Percentiles rank a stretch among this genome's conserved stretches.
Conservation (phyloP, 2,329 filamentous ascomycete genomes). For the Penicillium digitatum region DNA sequence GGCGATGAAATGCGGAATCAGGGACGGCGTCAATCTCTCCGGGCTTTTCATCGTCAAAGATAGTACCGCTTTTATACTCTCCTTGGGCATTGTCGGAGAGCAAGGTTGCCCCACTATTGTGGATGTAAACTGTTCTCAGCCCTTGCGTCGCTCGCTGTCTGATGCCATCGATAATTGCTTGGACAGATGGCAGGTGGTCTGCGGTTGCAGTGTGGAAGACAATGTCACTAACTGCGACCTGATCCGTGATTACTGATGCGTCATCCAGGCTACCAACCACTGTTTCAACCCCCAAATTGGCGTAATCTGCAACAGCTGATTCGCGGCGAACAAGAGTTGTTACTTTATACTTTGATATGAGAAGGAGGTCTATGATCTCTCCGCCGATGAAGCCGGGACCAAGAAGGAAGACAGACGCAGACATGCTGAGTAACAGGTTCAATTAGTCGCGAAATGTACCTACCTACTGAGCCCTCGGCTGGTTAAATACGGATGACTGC, state of each 20-base stretch:
- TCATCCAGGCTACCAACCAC: conserved; percentile 1
- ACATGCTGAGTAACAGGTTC: background rate
- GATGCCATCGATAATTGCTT: conserved; percentile 47
- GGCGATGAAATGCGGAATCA: background rate
- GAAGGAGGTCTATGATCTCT: conserved; percentile 46
- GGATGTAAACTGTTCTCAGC: conserved; percentile 47
- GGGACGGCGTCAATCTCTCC: background rate
- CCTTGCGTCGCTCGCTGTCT: conserved; percentile 36
- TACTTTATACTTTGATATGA: conserved; percentile 42
- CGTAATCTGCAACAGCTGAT: conserved; percentile 32
- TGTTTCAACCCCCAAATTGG: conserved; percentile 34
- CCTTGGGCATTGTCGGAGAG: background rate
- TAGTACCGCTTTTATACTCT: background rate
- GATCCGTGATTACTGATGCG: conserved; percentile 11
- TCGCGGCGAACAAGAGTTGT: conserved; percentile 41
- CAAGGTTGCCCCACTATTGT: conserved; percentile 28
- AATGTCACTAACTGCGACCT: conserved; percentile 44
- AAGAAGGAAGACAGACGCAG: background rate
- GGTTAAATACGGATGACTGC: background rate
- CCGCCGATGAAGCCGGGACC: conserved; percentile 35
- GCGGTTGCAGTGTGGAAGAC: conserved; percentile 50
- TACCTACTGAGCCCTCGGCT: background rate
- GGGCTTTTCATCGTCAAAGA: background rate
- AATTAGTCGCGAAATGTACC: background rate
- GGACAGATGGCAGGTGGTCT: conserved; percentile 46